Evolutionary conservation across 352 stramenopile species (phyloP).

Genomic region (Globisporangium polare): DNA sequence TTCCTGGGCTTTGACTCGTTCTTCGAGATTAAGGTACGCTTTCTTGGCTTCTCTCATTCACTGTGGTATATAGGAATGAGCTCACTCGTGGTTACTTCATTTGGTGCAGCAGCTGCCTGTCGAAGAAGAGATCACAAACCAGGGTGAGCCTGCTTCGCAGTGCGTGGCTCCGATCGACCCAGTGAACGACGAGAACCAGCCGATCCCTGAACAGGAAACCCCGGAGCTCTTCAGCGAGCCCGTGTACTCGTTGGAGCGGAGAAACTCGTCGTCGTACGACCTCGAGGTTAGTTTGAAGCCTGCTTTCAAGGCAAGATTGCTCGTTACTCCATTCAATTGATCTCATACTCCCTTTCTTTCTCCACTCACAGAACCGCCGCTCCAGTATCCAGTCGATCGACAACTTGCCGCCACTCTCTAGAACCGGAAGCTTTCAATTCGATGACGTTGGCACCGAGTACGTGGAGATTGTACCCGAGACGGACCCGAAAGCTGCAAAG

Average conservation of each 20-base stretch:
- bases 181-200: conserved; percentile 5
- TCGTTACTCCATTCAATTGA: neutral
- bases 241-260: neutral
- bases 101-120: neutral
- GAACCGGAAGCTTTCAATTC: conserved; percentile 18
- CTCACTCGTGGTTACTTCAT: too few species aligned
- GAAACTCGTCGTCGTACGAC: conserved; percentile 6
- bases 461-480: conserved; percentile 47
- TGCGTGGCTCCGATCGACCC: neutral
- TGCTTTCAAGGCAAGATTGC: neutral
- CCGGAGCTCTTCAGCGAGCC: neutral
- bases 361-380: neutral
- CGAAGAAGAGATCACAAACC: neutral
- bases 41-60: neutral
- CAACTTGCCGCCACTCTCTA: conserved; percentile 8
- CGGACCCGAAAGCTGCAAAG: conserved; percentile 55
- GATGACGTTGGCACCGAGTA: conserved; percentile 58
- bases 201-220: neutral
- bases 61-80: too few species aligned
- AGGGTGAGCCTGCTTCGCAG: neutral
- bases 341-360: neutral
- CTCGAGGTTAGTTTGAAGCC: conserved; percentile 4
- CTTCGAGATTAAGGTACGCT: conserved; percentile 57
- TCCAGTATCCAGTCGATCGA: conserved; percentile 7
- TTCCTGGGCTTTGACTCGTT: conserved; percentile 69